phyloP scores from a whole-genome alignment of 352 stramenopile species.

The Phytophthora agathidicida region DNA sequence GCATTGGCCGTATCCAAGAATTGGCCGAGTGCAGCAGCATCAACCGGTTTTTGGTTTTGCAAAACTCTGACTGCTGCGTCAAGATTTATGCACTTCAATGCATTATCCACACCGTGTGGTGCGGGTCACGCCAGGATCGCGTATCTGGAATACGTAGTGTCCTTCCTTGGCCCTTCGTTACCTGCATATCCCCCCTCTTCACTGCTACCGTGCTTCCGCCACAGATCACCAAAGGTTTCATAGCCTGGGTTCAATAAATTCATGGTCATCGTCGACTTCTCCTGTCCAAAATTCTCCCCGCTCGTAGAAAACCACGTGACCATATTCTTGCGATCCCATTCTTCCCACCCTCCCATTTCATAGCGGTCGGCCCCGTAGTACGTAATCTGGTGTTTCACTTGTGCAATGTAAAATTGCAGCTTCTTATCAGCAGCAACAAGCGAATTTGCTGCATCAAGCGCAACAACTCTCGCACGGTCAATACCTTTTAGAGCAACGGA shows the following conservation, averaged over 20 bases:
- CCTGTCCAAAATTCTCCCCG: background rate
- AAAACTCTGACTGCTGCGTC: conserved; percentile 5
- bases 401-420: conserved; percentile 10
- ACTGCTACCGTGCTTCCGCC: conserved; percentile 15
- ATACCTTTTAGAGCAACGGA: conserved; percentile 16
- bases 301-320: conserved; percentile 9
- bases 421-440: background rate
- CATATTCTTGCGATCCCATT: background rate
- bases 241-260: conserved; percentile 22
- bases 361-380: conserved; percentile 12
- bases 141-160: conserved; percentile 22
- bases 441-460: conserved; percentile 1
- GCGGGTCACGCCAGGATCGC: conserved; percentile 18
- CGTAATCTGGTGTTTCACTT: conserved; percentile 8
- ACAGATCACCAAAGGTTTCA: conserved; percentile 7
- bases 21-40: background rate
- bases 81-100: conserved; percentile 15
- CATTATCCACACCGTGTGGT: background rate
- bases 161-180: conserved; percentile 15
- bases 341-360: background rate
- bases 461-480: conserved; percentile 14
- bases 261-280: background rate
- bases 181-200: conserved; percentile 13
- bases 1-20: conserved; percentile 6
- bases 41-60: conserved; percentile 5